Evolutionary conservation across 1,284 basidiomycete genomes (phyloP).

Genomic region (Lentinus polychrous): DNA sequence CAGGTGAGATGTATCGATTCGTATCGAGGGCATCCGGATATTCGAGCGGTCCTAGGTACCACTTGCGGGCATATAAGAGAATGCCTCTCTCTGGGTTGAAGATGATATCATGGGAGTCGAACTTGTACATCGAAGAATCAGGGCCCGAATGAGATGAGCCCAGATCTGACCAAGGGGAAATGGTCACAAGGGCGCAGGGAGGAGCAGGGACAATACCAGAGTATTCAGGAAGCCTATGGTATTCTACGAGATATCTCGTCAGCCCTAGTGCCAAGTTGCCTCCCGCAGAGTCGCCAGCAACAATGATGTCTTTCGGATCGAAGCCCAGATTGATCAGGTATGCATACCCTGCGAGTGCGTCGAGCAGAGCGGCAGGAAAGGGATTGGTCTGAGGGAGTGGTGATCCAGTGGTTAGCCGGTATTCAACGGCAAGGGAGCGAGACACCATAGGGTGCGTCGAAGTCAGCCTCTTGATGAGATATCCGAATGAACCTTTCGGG

Average conservation of each 20-base stretch:
- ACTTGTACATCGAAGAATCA: conserved; percentile 29
- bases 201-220: conserved; percentile 28
- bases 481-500: conserved; percentile 30
- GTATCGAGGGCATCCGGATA: conserved; percentile 33
- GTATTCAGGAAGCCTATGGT: background rate
- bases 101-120: conserved; percentile 29
- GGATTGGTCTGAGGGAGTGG: conserved; percentile 23
- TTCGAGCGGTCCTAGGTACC: conserved; percentile 3
- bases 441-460: conserved; percentile 16
- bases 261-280: conserved; percentile 42
- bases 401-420: conserved; percentile 22
- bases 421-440: conserved; percentile 28
- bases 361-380: conserved; percentile 43
- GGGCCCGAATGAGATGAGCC: conserved; percentile 28
- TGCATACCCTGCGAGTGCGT: conserved; percentile 37
- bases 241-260: conserved; percentile 23
- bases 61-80: conserved; percentile 31
- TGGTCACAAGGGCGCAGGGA: conserved; percentile 27
- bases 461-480: conserved; percentile 15
- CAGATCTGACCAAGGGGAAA: conserved; percentile 56
- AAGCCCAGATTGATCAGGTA: conserved; percentile 35
- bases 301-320: conserved; percentile 35
- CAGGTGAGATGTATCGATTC: conserved; percentile 52
- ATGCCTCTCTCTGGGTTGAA: conserved; percentile 28
- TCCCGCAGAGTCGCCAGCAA: conserved; percentile 51